A percentile compares a stretch with the other conserved stretches of the same genome.
Evolutionary conservation across 129 eudicot species (phyloP).

Genomic region (Apium graveolens): DNA sequence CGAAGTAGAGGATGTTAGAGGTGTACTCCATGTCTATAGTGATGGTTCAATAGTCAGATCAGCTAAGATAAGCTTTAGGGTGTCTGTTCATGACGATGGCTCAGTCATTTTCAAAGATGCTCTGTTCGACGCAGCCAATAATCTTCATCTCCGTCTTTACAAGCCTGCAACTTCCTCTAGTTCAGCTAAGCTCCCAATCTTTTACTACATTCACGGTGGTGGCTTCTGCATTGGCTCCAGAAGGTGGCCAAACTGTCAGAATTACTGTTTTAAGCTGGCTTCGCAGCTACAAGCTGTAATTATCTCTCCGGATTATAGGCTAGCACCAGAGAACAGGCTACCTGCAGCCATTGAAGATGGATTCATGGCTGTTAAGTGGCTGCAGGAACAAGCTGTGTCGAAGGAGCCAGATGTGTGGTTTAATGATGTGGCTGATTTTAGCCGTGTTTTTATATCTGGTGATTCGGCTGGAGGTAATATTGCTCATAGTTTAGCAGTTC

Average conservation of each 20-base stretch:
- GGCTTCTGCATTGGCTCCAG: constrained; percentile 84
- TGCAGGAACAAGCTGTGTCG: constrained; percentile 43
- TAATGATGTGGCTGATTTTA: constrained; percentile 45
- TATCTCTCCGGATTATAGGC: constrained; percentile 64
- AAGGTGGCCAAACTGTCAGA: constrained; percentile 82
- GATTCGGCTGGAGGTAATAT: constrained; percentile 88
- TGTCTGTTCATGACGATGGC: constrained; percentile 63
- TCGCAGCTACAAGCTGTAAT: constrained; percentile 51
- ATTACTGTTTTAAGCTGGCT: constrained; percentile 65
- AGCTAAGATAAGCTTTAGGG: constrained; percentile 47
- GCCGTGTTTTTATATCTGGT: constrained; percentile 54
- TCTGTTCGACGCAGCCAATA: constrained; percentile 38
- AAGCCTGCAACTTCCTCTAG: constrained; percentile 38
- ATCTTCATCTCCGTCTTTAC: constrained; percentile 64
- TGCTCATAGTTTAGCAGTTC: constrained; percentile 64
- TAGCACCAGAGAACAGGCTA: constrained; percentile 70
- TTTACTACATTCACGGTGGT: constrained; percentile 77
- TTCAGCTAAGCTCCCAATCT: constrained; percentile 42
- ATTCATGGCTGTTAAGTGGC: constrained; percentile 57
- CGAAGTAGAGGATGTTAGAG: constrained; percentile 67
- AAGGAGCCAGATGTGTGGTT: constrained; percentile 55
- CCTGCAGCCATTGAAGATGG: constrained; percentile 73
- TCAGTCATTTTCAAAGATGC: constrained; percentile 64
- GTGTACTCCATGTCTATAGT: constrained; percentile 60
- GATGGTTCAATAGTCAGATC: constrained; percentile 67